Evolutionary conservation across 345 rosid genomes (phyloP).

Genomic region (Moricandia arvensis): DNA sequence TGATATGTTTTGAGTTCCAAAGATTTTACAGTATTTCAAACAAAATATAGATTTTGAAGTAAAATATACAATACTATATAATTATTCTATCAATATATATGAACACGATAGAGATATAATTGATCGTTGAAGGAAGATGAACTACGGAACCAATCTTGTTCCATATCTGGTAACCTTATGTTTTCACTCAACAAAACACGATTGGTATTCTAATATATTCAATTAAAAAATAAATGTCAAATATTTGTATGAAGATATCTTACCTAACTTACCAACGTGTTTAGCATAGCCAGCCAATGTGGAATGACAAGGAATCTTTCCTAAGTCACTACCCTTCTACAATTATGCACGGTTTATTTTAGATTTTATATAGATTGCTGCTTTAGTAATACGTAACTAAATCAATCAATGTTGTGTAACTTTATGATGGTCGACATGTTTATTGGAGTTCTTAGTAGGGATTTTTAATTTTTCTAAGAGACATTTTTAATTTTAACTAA

Average conservation of each 20-base stretch:
- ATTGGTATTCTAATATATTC: background rate
- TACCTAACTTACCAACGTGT: conserved; percentile 12
- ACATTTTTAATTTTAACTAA: too few relatives aligned
- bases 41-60: background rate
- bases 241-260: background rate
- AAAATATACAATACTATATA: background rate
- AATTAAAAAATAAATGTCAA: background rate
- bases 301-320: conserved; percentile 9
- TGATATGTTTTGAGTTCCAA: background rate
- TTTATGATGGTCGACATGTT: background rate
- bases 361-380: background rate
- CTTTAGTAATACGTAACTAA: background rate
- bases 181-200: conserved; percentile 5
- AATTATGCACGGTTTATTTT: conserved; percentile 1
- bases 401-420: background rate
- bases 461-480: too few relatives aligned
- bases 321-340: conserved; percentile 6
- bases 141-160: background rate
- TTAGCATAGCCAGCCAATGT: conserved; percentile 17
- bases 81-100: background rate
- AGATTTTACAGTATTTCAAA: background rate
- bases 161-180: conserved; percentile 10
- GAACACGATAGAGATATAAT: background rate
- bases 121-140: conserved; percentile 2
- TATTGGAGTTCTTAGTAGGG: too few relatives aligned